Evolutionary conservation across 805 yeast genomes (phyloP), one percentile per base, ranked within the genome.

Genomic region (Wickerhamomyces xylosicus): DNA sequence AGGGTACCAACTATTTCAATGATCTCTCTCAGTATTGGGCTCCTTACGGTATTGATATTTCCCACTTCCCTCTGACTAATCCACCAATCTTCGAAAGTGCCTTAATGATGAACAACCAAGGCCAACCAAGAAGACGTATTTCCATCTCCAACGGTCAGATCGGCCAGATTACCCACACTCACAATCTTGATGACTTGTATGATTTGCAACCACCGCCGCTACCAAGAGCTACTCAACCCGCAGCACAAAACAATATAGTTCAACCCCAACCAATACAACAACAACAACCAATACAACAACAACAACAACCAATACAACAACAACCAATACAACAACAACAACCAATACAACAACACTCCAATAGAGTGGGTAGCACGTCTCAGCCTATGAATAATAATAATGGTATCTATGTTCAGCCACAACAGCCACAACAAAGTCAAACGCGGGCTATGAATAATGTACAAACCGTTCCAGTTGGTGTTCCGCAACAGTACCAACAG

Each of bases 141-240:
- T 82, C 92, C 34, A 83, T 83, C 38, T 80, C 90, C 10, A 83
- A 83, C 59, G 94, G 94, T 51, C 94, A 83, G 53, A 83, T 83
- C 47, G 84, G 87, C 36, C 94, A 83, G 52, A 71, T 83, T 28
- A 69, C 74, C 5, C 69, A 64, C 37, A 64, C 59, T 35, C 46
- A 49, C 47, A 25, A 57, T 14, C 59, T 61, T 31, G 69, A 64
- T 33, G 63, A 61, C 34, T 39, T 63, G 0, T 61, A 62, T 40
- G 61, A 59, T 36, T 52, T 58, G 1, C 67, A 61, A 34, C 58
- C 59, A 6, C 60, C 59, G n/a, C 53, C 57, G 7, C 43, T 48
- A 36, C 57, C 59, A 22, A 42, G 32, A 10, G 5, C 13, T 0
- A 25, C 27, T 17, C 27, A 19, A 4, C 13, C 17, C 4, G 6